These are phyloP conservation scores for Fusarium udum DNA, from an alignment of 2,329 filamentous ascomycete genomes.

Conservation along the genomic window DNA sequence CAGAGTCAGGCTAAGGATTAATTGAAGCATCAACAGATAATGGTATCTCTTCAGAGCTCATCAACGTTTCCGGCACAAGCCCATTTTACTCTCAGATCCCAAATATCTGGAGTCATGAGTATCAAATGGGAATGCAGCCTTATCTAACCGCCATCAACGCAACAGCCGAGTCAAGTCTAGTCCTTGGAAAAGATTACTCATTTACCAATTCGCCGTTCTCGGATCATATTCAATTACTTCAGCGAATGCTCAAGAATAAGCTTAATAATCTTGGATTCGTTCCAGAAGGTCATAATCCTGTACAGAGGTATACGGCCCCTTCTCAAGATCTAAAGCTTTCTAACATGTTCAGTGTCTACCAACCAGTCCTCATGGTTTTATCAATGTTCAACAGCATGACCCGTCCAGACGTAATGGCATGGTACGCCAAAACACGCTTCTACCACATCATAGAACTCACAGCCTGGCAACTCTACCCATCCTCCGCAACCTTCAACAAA, in stretches of 20 bases:
- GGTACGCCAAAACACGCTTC: constrained; percentile 53
- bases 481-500: constrained; percentile 38
- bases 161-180: constrained; percentile 30
- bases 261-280: constrained; percentile 25
- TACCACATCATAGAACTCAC: constrained; percentile 48
- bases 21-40: background rate
- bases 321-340: background rate
- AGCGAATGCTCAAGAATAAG: constrained; percentile 41
- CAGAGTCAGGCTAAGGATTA: fast-evolving
- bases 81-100: constrained; percentile 42
- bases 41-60: background rate
- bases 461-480: constrained; percentile 47
- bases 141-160: constrained; percentile 42
- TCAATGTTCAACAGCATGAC: constrained; percentile 50
- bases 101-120: constrained; percentile 45
- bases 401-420: constrained; percentile 48
- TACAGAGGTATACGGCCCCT: constrained; percentile 9
- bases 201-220: constrained; percentile 46
- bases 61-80: constrained; percentile 16
- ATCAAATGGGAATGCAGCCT: constrained; percentile 45
- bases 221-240: constrained; percentile 44
- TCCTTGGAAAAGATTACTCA: constrained; percentile 39
- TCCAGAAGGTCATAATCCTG: constrained; percentile 16
- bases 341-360: constrained; percentile 36
- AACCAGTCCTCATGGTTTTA: constrained; percentile 45